These are phyloP conservation scores for Microcera coccophila DNA, from an alignment of 2,329 filamentous ascomycete species.

Conservation along the genomic window DNA sequence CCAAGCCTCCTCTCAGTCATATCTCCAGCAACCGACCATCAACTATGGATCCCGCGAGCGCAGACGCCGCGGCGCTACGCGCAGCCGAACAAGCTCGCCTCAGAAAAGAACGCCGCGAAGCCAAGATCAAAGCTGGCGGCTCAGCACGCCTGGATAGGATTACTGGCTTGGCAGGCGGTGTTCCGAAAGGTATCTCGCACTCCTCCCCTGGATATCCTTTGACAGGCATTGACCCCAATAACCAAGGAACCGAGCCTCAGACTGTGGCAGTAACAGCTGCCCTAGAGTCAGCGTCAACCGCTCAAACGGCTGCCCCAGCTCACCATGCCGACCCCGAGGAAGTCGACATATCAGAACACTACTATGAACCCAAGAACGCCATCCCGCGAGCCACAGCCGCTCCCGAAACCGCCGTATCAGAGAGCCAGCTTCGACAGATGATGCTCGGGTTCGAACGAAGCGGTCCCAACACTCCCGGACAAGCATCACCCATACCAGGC, in stretches of 20 bases:
- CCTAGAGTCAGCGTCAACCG: conserved; percentile 26
- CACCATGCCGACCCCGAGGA: conserved; percentile 65
- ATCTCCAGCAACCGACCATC: background rate
- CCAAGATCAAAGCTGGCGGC: conserved; percentile 71
- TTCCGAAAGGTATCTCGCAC: conserved; percentile 30
- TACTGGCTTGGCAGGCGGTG: conserved; percentile 58
- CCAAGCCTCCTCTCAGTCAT: background rate
- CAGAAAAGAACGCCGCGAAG: conserved; percentile 74
- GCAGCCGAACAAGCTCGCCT: conserved; percentile 65
- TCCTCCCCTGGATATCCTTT: conserved; percentile 1
- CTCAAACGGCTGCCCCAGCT: conserved; percentile 31
- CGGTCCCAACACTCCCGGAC: conserved; percentile 19
- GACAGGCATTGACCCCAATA: background rate
- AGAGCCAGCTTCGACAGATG: conserved; percentile 61
- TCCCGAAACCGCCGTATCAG: conserved; percentile 40
- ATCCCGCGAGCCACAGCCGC: conserved; percentile 29
- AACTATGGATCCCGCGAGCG: conserved; percentile 39
- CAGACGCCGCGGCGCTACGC: conserved; percentile 45
- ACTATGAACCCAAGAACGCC: conserved; percentile 52
- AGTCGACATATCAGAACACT: conserved; percentile 74
- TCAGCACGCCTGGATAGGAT: conserved; percentile 70
- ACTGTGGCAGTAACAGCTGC: conserved; percentile 15
- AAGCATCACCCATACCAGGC: conserved; percentile 22
- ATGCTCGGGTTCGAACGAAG: conserved; percentile 54
- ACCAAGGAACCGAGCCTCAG: conserved; percentile 7